phyloP scores from a whole-genome alignment of 139 green algal species.

The Gonium pectorale region DNA sequence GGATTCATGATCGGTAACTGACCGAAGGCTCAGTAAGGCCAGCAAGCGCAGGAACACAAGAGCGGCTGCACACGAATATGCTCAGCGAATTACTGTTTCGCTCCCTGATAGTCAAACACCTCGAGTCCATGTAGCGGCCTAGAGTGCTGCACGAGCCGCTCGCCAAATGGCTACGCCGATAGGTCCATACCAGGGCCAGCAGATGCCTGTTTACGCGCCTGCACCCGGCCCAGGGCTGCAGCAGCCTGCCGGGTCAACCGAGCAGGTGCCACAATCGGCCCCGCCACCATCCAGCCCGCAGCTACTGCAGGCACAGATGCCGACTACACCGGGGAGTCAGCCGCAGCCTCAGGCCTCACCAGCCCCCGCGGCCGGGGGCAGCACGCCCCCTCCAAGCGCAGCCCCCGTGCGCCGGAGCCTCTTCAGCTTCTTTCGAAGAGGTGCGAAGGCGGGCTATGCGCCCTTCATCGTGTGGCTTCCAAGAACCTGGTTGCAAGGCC shows the following conservation, averaged over 20 bases:
- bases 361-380: neutral
- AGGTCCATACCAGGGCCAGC: neutral
- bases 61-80: too few relatives aligned
- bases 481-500: too few relatives aligned
- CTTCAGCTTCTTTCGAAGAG: constrained; percentile 27
- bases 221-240: neutral
- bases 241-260: neutral
- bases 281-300: neutral
- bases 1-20: too few relatives aligned
- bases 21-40: too few relatives aligned
- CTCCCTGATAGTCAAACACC: too few relatives aligned
- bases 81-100: too few relatives aligned
- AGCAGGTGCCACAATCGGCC: neutral
- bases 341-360: neutral
- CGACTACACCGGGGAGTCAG: neutral
- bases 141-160: too few relatives aligned
- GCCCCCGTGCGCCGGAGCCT: neutral
- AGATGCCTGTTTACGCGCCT: neutral
- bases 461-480: too few relatives aligned
- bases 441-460: neutral
- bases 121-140: too few relatives aligned
- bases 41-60: too few relatives aligned
- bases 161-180: neutral
- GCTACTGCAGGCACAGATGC: neutral
- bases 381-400: neutral